Evolutionary conservation across 805 yeast genomes (phyloP).

Genomic region (Yarrowia divulgata): DNA sequence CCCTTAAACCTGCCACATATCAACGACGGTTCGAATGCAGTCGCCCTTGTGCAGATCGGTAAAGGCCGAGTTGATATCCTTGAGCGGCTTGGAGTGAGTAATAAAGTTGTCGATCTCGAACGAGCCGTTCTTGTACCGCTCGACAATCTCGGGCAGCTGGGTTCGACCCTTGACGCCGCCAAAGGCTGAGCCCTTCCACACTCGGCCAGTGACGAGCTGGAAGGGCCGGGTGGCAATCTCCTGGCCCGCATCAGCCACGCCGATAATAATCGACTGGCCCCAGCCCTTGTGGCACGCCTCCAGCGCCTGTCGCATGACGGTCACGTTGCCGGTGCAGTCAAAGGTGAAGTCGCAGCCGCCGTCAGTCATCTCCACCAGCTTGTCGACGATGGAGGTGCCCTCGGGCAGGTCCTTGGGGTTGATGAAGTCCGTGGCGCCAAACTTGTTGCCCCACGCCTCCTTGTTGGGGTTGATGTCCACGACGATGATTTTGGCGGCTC

Average conservation of each 20-base stretch:
- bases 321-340: slow-evolving; percentile 96
- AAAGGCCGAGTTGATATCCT: slow-evolving; percentile 84
- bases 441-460: slow-evolving; percentile 82
- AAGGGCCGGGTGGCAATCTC: slow-evolving; percentile 97
- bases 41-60: slow-evolving; percentile 94
- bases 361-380: slow-evolving; percentile 86
- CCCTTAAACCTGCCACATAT: slow-evolving; percentile 29
- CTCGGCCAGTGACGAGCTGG: slow-evolving; percentile 98
- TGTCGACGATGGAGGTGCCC: slow-evolving; percentile 79
- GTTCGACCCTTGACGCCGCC: slow-evolving; percentile 99
- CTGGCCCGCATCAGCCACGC: slow-evolving; percentile 98
- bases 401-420: slow-evolving; percentile 81
- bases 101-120: slow-evolving; percentile 94
- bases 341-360: slow-evolving; percentile 97
- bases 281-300: slow-evolving; percentile 99
- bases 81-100: slow-evolving; percentile 84
- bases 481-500: slow-evolving; percentile 79
- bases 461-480: slow-evolving; percentile 87
- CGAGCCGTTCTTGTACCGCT: slow-evolving; percentile 79
- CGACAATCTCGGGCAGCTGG: slow-evolving; percentile 89
- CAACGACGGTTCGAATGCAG: slow-evolving; percentile 89
- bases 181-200: slow-evolving; percentile 99
- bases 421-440: slow-evolving; percentile 95
- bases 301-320: slow-evolving; percentile 94
- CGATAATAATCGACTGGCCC: slow-evolving; percentile 95